Conservation (phyloP, 352 stramenopile species). For the Pythium dissotocum region DNA sequence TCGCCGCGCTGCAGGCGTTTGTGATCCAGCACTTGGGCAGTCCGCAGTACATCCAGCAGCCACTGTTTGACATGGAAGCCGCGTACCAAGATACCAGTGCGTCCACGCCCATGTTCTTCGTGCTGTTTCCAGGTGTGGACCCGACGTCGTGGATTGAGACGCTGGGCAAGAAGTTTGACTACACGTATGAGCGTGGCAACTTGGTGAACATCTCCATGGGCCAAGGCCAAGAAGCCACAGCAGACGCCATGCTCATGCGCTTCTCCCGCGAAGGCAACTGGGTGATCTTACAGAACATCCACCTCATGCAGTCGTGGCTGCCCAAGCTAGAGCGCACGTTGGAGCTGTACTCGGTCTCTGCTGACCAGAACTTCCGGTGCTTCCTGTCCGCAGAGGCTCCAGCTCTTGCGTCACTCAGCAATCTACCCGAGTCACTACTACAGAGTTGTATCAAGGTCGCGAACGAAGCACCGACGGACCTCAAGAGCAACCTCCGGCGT, state of each 20-base stretch:
- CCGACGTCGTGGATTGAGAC: constrained; percentile 82
- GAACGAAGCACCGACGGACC: constrained; percentile 78
- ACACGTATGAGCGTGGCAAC: constrained; percentile 75
- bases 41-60: constrained; percentile 72
- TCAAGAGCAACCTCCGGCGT: constrained; percentile 82
- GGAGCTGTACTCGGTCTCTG: constrained; percentile 74
- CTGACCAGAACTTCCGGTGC: constrained; percentile 93
- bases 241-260: constrained; percentile 66
- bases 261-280: constrained; percentile 81
- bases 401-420: constrained; percentile 78
- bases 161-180: constrained; percentile 81
- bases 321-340: constrained; percentile 79
- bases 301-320: constrained; percentile 92
- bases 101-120: constrained; percentile 92
- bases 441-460: constrained; percentile 89
- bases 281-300: constrained; percentile 92
- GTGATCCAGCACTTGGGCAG: constrained; percentile 53
- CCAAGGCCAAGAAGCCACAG: constrained; percentile 81
- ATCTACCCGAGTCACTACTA: constrained; percentile 86
- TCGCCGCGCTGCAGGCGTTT: constrained; percentile 70
- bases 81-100: constrained; percentile 88
- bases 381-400: constrained; percentile 93
- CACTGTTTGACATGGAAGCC: constrained; percentile 86
- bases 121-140: constrained; percentile 92
- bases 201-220: constrained; percentile 90